Base-by-base conservation (phyloP, 345 rosid genomes). In the Cardamine occulta region DNA sequence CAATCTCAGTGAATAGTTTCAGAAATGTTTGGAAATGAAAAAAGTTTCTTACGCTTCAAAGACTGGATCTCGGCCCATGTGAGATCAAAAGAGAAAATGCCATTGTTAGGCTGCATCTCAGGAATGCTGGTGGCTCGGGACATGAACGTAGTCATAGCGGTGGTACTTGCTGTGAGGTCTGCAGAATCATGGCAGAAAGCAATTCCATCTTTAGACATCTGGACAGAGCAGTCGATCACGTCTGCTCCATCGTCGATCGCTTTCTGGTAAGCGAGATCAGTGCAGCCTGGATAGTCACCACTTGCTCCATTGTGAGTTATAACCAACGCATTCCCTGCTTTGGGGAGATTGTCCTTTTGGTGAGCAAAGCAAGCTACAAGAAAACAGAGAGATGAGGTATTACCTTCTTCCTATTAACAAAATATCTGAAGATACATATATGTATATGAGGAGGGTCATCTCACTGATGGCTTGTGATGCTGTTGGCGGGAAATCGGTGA, bases 301-400 rank as follows among this genome's bases (percentile, higher is more conserved):
- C 97, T 91, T 26, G 98, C 97, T 49, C 98, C 98, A 44, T 90
- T 89, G 74, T 88, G 91, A 59, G 87, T 65, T 78, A 94, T 88
- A 70, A 94, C 76, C 80, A 88, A 66, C 14, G 86, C 66, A 21
- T 68, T 52, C 35, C 75, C 93, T 67, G 67, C 39, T 68, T 40
- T 67, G 1, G 86, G 81, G 34, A 73, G 77, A 54, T 71, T 45
- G 0, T 11, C 67, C 39, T 80, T 78, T 63, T 77, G 81, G 54
- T 60, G 74, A 34, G 89, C 78, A 59, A 85, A 86, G 74, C 98
- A 94, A 45, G 81, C 97, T 93, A 91, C 84, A 81, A 14, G 47
- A 71, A 40, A 2, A 53, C 57, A 66, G 0, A 66, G 13, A 2
- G 0, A 31, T 70, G 7, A 10, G 58, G 8, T 14, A 49, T 79